Percentiles rank a stretch among this genome's conserved stretches.
These are phyloP conservation scores for Cadophora gregata DNA, from an alignment of 2,329 filamentous ascomycete species.

Conservation along the genomic window DNA sequence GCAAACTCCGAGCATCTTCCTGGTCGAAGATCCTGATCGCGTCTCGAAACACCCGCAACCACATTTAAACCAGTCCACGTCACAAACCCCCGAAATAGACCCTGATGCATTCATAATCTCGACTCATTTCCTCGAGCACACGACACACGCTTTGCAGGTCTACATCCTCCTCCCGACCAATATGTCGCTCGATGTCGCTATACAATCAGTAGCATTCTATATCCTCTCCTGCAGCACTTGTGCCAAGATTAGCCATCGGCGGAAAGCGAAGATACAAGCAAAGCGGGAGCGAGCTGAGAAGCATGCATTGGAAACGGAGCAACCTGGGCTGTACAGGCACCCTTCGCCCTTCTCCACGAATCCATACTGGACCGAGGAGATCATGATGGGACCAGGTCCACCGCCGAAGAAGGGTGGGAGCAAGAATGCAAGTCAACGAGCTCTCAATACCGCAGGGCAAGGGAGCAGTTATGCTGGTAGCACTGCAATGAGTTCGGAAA, in stretches of 20 bases:
- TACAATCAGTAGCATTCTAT: slow-evolving; percentile 82
- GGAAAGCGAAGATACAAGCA: slow-evolving; percentile 73
- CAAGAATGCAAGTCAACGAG: slow-evolving; percentile 65
- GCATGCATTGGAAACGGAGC: slow-evolving; percentile 67
- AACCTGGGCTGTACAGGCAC: slow-evolving; percentile 78
- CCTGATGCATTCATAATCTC: slow-evolving; percentile 37
- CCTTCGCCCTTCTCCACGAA: slow-evolving; percentile 86
- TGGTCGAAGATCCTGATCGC: slow-evolving; percentile 28
- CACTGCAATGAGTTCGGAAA: slow-evolving; percentile 44
- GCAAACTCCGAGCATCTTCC: slow-evolving; percentile 5
- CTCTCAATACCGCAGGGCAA: slow-evolving; percentile 62
- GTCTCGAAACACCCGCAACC: slow-evolving; percentile 31
- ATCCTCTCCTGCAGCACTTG: slow-evolving; percentile 81
- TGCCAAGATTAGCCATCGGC: slow-evolving; percentile 70
- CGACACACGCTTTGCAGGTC: slow-evolving; percentile 16
- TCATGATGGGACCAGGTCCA: slow-evolving; percentile 77
- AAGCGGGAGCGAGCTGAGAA: slow-evolving; percentile 71
- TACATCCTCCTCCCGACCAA: slow-evolving; percentile 19
- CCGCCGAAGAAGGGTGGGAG: slow-evolving; percentile 64
- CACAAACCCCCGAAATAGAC: slow-evolving; percentile 10
- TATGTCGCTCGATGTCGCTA: slow-evolving; percentile 62
- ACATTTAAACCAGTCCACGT: slow-evolving; percentile 16
- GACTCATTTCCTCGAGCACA: slow-evolving; percentile 22
- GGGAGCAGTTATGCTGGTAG: slow-evolving; percentile 56
- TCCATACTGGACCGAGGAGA: slow-evolving; percentile 87